Conservation (phyloP, 108 stramenopile genomes). For the Fragilariopsis cylindrus region DNA sequence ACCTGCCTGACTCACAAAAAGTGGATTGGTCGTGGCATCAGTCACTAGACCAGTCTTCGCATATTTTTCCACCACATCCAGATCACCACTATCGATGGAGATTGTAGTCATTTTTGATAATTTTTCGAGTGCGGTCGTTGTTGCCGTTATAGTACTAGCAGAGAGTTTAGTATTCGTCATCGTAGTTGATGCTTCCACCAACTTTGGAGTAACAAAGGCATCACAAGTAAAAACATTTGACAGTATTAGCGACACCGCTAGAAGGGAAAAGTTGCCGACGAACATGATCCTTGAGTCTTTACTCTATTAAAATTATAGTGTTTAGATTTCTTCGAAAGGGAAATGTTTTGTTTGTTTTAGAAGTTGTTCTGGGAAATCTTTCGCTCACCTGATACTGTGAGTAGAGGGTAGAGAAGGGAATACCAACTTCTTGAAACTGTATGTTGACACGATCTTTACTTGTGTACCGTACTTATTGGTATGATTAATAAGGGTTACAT, state of each 20-base stretch:
- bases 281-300: neutral
- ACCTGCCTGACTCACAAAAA: constrained; percentile 85
- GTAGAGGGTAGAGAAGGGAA: too few species aligned
- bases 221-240: neutral
- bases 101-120: constrained; percentile 78
- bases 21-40: constrained; percentile 94
- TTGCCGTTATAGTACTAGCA: neutral
- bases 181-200: neutral
- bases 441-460: too few species aligned
- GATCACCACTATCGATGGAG: constrained; percentile 86
- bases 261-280: neutral
- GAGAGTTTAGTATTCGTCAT: neutral
- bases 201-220: neutral
- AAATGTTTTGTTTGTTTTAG: too few species aligned
- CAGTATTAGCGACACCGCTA: neutral
- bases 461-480: too few species aligned
- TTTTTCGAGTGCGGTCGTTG: constrained; percentile 58
- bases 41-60: constrained; percentile 78
- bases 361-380: too few species aligned
- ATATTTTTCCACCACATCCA: constrained; percentile 70
- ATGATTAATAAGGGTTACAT: too few species aligned
- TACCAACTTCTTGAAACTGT: too few species aligned
- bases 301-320: too few species aligned
- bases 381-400: too few species aligned
- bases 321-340: too few species aligned